Evolutionary conservation across 495 filamentous ascomycete species (phyloP).

Genomic region (Lindgomyces ingoldianus): DNA sequence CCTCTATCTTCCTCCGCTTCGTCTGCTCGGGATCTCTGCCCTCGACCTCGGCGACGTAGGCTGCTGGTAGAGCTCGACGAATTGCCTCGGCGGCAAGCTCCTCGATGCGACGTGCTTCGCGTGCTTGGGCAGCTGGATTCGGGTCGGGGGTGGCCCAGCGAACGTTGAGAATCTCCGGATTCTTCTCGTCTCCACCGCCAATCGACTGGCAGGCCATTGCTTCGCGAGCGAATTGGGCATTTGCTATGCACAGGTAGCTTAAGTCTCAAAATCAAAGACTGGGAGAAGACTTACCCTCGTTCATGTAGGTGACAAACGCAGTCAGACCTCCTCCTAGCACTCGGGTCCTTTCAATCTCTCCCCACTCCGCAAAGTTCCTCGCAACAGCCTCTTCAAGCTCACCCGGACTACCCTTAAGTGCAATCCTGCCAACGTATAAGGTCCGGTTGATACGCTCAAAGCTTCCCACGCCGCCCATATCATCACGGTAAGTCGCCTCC

Average conservation of each 20-base stretch:
- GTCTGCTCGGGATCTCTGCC: conserved; percentile 81
- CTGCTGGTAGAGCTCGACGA: conserved; percentile 81
- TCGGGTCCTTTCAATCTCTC: conserved; percentile 69
- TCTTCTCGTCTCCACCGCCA: too few relatives aligned
- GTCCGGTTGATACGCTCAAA: conserved; percentile 92
- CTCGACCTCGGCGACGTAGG: conserved; percentile 92
- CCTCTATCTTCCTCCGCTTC: conserved; percentile 87
- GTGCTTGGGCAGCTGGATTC: conserved; percentile 90
- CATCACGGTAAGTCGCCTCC: conserved; percentile 82
- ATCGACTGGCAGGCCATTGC: conserved; percentile 86
- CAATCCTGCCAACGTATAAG: conserved; percentile 87
- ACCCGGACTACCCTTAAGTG: conserved; percentile 95
- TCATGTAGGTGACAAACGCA: conserved; percentile 87
- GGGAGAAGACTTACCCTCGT: conserved; percentile 51
- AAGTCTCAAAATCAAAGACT: too few relatives aligned
- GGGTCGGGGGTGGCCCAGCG: conserved; percentile 96
- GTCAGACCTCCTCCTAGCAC: conserved; percentile 67
- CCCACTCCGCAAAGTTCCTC: conserved; percentile 92
- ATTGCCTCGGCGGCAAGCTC: conserved; percentile 99
- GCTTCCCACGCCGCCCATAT: conserved; percentile 93
- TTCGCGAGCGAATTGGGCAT: conserved; percentile 81
- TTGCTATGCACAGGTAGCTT: conserved; percentile 75
- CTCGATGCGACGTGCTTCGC: conserved; percentile 85
- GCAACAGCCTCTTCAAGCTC: conserved; percentile 97
- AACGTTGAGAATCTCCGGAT: conserved; percentile 91